These are phyloP conservation scores for Microsporum ferrugineum DNA, from an alignment of 2,329 filamentous ascomycete genomes.

Conservation along the genomic window DNA sequence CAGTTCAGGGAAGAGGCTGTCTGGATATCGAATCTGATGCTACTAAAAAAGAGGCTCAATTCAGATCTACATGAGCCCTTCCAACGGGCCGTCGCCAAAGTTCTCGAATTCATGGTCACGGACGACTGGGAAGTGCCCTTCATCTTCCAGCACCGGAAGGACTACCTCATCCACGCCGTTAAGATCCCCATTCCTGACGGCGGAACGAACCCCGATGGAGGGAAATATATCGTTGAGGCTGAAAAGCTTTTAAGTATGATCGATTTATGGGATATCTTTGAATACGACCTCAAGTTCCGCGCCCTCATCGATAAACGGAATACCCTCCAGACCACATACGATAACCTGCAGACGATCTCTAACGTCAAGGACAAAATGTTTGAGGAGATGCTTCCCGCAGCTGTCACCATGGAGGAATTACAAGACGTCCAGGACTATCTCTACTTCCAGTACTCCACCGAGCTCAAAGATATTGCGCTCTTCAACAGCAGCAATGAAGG, in stretches of 20 bases:
- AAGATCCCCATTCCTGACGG: slow-evolving; percentile 53
- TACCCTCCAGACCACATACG: slow-evolving; percentile 65
- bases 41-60: slow-evolving; percentile 70
- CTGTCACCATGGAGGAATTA: slow-evolving; percentile 82
- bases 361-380: slow-evolving; percentile 62
- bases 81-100: slow-evolving; percentile 76
- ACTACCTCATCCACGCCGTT: slow-evolving; percentile 85
- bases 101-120: slow-evolving; percentile 87
- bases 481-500: slow-evolving; percentile 39
- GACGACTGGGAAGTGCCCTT: slow-evolving; percentile 95
- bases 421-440: slow-evolving; percentile 95
- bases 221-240: slow-evolving; percentile 61
- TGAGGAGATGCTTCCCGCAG: slow-evolving; percentile 67
- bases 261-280: slow-evolving; percentile 89
- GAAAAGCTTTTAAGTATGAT: slow-evolving; percentile 86
- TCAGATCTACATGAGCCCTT: slow-evolving; percentile 69
- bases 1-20: slow-evolving; percentile 80
- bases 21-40: slow-evolving; percentile 86
- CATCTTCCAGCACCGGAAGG: slow-evolving; percentile 95
- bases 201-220: slow-evolving; percentile 56
- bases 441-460: slow-evolving; percentile 79
- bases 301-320: slow-evolving; percentile 88
- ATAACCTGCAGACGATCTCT: slow-evolving; percentile 57
- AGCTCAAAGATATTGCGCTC: slow-evolving; percentile 67
- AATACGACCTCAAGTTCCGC: slow-evolving; percentile 89